phyloP scores from a whole-genome alignment of 139 green algal species.

The Nannochloris sp. region DNA sequence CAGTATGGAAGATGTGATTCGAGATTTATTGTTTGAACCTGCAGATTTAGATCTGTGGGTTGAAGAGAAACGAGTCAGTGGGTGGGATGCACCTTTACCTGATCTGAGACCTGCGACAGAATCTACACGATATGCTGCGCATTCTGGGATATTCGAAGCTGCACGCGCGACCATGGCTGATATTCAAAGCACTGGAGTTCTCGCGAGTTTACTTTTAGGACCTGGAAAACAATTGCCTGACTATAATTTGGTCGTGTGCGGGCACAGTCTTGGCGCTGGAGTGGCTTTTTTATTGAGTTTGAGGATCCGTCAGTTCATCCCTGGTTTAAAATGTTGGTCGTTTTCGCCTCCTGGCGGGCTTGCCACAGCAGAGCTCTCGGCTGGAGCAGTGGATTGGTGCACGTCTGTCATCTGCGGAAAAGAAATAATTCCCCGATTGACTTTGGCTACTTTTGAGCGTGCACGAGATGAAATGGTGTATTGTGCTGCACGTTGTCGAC shows the following conservation, averaged over 20 bases:
- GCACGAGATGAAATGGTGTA: conserved; percentile 46
- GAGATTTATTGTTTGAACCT: conserved; percentile 51
- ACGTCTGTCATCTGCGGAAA: conserved; percentile 43
- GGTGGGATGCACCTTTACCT: conserved; percentile 8
- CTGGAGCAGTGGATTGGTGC: conserved; percentile 22
- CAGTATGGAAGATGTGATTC: conserved; percentile 49
- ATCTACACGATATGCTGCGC: conserved; percentile 11
- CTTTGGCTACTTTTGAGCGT: conserved; percentile 33
- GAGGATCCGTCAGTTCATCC: conserved; percentile 38
- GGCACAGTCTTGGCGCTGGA: conserved; percentile 63
- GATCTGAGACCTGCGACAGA: not conserved
- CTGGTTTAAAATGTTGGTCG: conserved; percentile 41
- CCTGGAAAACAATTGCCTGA: conserved; percentile 8
- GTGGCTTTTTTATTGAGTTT: conserved; percentile 57
- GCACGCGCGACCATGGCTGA: conserved; percentile 28
- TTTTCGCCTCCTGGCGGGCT: conserved; percentile 51
- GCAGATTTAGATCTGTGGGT: conserved; percentile 41
- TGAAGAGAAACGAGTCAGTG: not conserved
- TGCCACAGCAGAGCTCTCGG: conserved; percentile 11
- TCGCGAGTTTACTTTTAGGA: conserved; percentile 11
- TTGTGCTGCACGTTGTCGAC: conserved; percentile 27
- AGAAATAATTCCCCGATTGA: conserved; percentile 57
- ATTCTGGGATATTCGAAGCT: conserved; percentile 52
- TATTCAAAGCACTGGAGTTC: conserved; percentile 7
- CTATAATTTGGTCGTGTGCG: conserved; percentile 52